phyloP scores from a whole-genome alignment of 495 filamentous ascomycete genomes.

The Elasticomyces elasticus region DNA sequence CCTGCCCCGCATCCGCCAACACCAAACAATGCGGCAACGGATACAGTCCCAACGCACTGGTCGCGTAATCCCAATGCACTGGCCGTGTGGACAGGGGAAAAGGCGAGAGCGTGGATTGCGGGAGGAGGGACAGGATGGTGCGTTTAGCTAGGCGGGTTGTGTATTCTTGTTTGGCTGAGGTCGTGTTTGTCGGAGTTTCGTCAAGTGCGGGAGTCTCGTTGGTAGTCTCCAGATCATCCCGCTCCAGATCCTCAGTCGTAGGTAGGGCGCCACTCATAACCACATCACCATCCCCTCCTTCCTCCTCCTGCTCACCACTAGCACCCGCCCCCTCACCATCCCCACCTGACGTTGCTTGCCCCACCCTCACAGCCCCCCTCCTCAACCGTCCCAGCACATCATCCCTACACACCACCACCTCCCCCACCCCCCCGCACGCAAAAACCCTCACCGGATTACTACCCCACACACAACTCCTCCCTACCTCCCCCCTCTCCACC shows the following conservation, averaged over 20 bases:
- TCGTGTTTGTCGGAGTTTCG: neutral
- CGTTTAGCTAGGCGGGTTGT: constrained; percentile 48
- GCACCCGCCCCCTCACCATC: neutral
- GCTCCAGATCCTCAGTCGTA: constrained; percentile 5
- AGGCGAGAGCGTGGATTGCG: constrained; percentile 79
- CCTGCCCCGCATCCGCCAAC: constrained; percentile 67
- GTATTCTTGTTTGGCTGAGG: constrained; percentile 26
- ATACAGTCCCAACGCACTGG: constrained; percentile 64
- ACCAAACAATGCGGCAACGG: constrained; percentile 77
- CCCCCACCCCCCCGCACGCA: constrained; percentile 75
- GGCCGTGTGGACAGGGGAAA: constrained; percentile 70
- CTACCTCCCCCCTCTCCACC: constrained; percentile 32
- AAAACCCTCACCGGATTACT: constrained; percentile 73
- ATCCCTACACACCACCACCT: constrained; percentile 77
- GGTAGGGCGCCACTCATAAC: constrained; percentile 17
- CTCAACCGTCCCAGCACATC: constrained; percentile 69
- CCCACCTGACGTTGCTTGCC: neutral
- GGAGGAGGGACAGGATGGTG: constrained; percentile 83
- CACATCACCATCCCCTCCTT: constrained; percentile 3
- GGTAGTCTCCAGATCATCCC: neutral
- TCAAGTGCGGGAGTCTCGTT: neutral
- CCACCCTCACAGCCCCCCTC: constrained; percentile 57
- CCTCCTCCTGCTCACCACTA: neutral
- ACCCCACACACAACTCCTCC: constrained; percentile 73
- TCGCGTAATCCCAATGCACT: constrained; percentile 77